These are phyloP conservation scores for Podila epicladia DNA, from an alignment of 192 early-diverging fungal species.

Conservation along the genomic window DNA sequence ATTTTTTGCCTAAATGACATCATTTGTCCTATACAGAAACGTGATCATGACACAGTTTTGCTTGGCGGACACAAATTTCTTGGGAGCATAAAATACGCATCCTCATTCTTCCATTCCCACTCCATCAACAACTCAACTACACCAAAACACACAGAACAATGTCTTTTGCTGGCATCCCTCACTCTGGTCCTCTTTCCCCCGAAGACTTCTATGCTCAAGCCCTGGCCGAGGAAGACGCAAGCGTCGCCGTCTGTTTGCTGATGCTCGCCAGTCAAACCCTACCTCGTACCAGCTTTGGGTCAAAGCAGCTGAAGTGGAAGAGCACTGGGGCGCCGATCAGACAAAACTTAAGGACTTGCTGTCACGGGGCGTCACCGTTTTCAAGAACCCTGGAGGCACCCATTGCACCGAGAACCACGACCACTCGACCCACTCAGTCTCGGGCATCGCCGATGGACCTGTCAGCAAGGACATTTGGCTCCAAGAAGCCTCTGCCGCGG, in stretches of 20 bases:
- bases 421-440: slow-evolving; percentile 33
- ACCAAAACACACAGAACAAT: slow-evolving; percentile 1
- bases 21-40: too few relatives aligned
- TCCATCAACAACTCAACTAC: background rate
- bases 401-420: slow-evolving; percentile 33
- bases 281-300: slow-evolving; percentile 42
- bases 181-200: slow-evolving; percentile 25
- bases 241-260: slow-evolving; percentile 49
- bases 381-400: slow-evolving; percentile 49
- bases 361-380: slow-evolving; percentile 25
- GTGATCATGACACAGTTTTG: background rate
- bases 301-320: slow-evolving; percentile 49
- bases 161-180: slow-evolving; percentile 38
- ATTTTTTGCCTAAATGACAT: too few relatives aligned
- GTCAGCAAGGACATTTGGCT: slow-evolving; percentile 32
- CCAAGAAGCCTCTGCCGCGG: slow-evolving; percentile 19
- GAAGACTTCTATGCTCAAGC: slow-evolving; percentile 31
- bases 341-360: slow-evolving; percentile 40
- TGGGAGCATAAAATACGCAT: background rate
- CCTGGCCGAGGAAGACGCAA: slow-evolving; percentile 36
- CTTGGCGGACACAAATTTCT: background rate
- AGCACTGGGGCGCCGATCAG: slow-evolving; percentile 49
- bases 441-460: background rate
- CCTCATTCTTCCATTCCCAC: background rate
- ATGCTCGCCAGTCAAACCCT: slow-evolving; percentile 42